Evolutionary conservation across 495 filamentous ascomycete species (phyloP).

Genomic region (Xylaria acuta): DNA sequence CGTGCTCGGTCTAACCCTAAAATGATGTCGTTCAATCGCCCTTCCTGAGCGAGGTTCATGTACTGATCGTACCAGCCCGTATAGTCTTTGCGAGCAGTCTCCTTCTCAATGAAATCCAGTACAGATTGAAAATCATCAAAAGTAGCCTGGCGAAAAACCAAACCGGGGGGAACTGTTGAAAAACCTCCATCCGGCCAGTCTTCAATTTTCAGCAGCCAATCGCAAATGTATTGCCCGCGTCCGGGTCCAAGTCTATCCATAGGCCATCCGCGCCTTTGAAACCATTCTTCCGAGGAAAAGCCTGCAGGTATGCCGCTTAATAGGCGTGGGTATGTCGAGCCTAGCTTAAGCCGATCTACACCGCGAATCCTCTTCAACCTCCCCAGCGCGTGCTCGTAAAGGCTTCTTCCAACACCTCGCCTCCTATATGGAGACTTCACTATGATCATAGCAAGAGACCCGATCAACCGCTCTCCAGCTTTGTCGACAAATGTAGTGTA

Average conservation of each 20-base stretch:
- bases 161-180: slow-evolving; percentile 38
- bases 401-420: slow-evolving; percentile 61
- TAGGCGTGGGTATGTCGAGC: slow-evolving; percentile 66
- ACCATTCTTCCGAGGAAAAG: slow-evolving; percentile 59
- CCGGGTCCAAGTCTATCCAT: slow-evolving; percentile 53
- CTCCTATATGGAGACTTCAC: slow-evolving; percentile 60
- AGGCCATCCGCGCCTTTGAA: slow-evolving; percentile 62
- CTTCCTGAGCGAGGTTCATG: slow-evolving; percentile 51
- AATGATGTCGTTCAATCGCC: slow-evolving; percentile 57
- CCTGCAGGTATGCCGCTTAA: slow-evolving; percentile 62
- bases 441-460: slow-evolving; percentile 64
- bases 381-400: slow-evolving; percentile 61
- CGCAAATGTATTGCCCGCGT: slow-evolving; percentile 57
- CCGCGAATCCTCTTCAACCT: slow-evolving; percentile 61
- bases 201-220: slow-evolving; percentile 61
- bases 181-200: slow-evolving; percentile 54
- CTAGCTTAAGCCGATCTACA: slow-evolving; percentile 62
- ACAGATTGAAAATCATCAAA: slow-evolving; percentile 59
- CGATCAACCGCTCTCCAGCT: slow-evolving; percentile 60
- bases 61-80: slow-evolving; percentile 65
- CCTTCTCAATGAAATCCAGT: slow-evolving; percentile 59
- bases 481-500: slow-evolving; percentile 63
- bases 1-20: slow-evolving; percentile 49
- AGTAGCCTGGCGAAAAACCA: slow-evolving; percentile 56
- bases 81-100: slow-evolving; percentile 49